phyloP scores from a whole-genome alignment of 148 eudicot genomes.

The Arctostaphylos glauca region DNA sequence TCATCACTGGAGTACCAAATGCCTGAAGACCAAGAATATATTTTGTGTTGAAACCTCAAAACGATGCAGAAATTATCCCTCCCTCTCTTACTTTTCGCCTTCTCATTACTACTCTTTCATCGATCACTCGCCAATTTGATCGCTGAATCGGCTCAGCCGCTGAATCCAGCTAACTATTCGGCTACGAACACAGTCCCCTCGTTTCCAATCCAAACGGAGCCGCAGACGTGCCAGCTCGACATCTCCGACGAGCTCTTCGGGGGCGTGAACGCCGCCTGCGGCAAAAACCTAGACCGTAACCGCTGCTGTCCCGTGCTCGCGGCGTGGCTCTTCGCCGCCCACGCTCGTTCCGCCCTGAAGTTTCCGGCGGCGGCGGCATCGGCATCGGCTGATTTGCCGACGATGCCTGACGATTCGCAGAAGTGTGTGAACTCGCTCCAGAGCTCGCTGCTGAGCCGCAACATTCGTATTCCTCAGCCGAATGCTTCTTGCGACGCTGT shows the following conservation, averaged over 20 bases:
- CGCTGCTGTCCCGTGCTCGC: conserved; percentile 91
- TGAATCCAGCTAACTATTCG: conserved; percentile 42
- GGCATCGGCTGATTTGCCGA: conserved; percentile 49
- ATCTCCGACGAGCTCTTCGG: conserved; percentile 89
- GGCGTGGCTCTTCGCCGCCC: conserved; percentile 93
- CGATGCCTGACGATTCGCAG: conserved; percentile 96
- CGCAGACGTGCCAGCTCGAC: conserved; percentile 67
- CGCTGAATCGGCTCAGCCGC: conserved; percentile 63
- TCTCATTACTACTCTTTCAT: background rate
- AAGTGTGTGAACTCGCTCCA: conserved; percentile 83
- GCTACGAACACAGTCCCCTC: conserved; percentile 78
- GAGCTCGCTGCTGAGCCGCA: conserved; percentile 47
- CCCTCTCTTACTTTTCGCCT: background rate
- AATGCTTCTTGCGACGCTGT: conserved; percentile 81
- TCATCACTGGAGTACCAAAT: background rate
- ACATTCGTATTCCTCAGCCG: conserved; percentile 63
- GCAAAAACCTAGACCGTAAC: conserved; percentile 66
- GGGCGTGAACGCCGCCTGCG: conserved; percentile 76
- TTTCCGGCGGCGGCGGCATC: conserved; percentile 38
- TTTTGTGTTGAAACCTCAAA: background rate
- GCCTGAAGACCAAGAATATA: background rate
- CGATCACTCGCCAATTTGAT: conserved; percentile 41
- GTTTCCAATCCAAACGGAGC: conserved; percentile 55
- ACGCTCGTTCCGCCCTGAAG: conserved; percentile 73
- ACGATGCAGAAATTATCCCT: background rate